These are phyloP conservation scores for Spirogloea muscicola DNA, from an alignment of 139 green algal species.

Conservation along the genomic window DNA sequence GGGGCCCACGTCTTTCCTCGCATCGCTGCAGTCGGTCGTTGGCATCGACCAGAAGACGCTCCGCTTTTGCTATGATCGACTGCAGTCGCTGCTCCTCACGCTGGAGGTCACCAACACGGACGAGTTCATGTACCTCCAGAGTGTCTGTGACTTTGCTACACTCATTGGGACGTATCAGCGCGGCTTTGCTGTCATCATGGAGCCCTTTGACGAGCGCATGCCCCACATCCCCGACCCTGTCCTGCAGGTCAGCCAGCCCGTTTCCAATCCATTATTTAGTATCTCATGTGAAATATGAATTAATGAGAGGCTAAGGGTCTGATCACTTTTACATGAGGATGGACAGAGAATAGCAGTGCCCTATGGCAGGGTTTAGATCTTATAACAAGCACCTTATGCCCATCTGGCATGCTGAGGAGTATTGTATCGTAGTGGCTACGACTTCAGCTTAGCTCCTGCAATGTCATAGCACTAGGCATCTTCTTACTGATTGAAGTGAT, in stretches of 20 bases:
- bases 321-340: too few species aligned
- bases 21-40: constrained; percentile 58
- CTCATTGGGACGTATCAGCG: constrained; percentile 88
- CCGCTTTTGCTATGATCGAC: constrained; percentile 95
- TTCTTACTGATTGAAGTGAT: too few species aligned
- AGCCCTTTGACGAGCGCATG: constrained; percentile 94
- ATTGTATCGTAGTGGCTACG: too few species aligned
- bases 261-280: too few species aligned
- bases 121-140: constrained; percentile 74
- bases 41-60: constrained; percentile 71
- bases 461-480: too few species aligned
- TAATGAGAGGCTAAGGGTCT: too few species aligned
- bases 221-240: constrained; percentile 89
- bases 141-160: constrained; percentile 95
- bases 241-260: constrained; percentile 56
- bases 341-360: too few species aligned
- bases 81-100: constrained; percentile 87
- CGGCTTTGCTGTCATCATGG: constrained; percentile 97
- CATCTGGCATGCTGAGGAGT: too few species aligned
- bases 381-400: too few species aligned
- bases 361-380: too few species aligned
- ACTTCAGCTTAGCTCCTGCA: too few species aligned
- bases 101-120: constrained; percentile 94
- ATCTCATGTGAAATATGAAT: too few species aligned
- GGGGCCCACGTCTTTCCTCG: constrained; percentile 76